Percentiles rank a stretch among this genome's conserved stretches.
phyloP scores from a whole-genome alignment of 2,329 filamentous ascomycete genomes.

The Aspergillus ochraceus region DNA sequence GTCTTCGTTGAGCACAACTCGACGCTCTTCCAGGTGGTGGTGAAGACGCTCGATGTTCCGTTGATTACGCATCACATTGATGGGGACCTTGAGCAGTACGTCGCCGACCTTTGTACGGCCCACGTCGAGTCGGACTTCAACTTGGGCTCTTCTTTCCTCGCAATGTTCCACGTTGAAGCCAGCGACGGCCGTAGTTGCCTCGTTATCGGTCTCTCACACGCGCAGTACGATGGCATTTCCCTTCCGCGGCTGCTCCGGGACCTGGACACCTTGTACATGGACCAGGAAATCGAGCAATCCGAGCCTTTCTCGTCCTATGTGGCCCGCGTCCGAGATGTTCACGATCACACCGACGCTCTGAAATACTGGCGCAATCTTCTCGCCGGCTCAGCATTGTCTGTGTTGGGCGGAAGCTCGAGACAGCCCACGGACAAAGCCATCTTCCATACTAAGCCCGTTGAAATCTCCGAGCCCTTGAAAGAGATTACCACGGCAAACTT shows the following conservation, averaged over 20 bases:
- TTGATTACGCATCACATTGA: conserved; percentile 51
- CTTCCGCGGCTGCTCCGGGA: conserved; percentile 60
- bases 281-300: conserved; percentile 28
- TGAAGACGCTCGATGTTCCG: conserved; percentile 50
- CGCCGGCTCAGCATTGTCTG: conserved; percentile 49
- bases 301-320: conserved; percentile 47
- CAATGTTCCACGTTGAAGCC: conserved; percentile 52
- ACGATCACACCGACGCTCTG: conserved; percentile 49
- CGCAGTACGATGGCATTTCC: conserved; percentile 67
- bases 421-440: conserved; percentile 24
- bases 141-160: conserved; percentile 58
- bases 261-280: conserved; percentile 53
- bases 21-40: conserved; percentile 54
- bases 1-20: conserved; percentile 58
- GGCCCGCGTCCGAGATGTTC: conserved; percentile 27
- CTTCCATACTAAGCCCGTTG: conserved; percentile 23
- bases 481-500: conserved; percentile 62
- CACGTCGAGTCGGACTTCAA: conserved; percentile 56
- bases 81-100: conserved; percentile 48
- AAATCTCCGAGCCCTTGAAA: conserved; percentile 47
- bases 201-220: conserved; percentile 61
- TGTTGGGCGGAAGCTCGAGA: conserved; percentile 17
- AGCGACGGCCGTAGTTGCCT: conserved; percentile 38
- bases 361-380: conserved; percentile 54
- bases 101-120: conserved; percentile 49